A percentile compares a stretch with the other conserved stretches of the same genome.
Conservation (phyloP, 805 yeast species). For the Suhomyces sp. region DNA sequence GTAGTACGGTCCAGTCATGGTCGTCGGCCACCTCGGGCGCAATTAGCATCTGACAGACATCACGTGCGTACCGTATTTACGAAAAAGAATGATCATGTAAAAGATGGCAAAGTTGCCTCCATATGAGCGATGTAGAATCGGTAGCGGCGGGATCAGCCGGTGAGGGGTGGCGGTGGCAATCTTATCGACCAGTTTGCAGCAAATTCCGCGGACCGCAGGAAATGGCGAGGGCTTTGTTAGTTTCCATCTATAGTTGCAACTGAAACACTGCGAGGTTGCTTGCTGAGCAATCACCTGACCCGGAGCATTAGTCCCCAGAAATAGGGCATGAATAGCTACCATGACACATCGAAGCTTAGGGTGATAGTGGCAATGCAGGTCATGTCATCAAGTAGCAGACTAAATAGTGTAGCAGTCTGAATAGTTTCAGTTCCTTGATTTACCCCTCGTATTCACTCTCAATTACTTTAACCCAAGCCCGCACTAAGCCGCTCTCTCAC, state of each 20-base stretch:
- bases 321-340: neutral
- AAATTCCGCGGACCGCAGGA: neutral
- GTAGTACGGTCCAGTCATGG: neutral
- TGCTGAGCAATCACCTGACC: neutral
- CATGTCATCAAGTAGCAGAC: neutral
- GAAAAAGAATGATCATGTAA: neutral
- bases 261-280: neutral
- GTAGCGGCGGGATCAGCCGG: neutral
- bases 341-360: neutral
- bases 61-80: neutral
- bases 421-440: neutral
- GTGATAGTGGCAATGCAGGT: neutral
- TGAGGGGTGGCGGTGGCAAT: neutral
- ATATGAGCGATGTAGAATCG: neutral
- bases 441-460: neutral
- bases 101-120: neutral
- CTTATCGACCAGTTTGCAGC: neutral
- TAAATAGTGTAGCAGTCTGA: neutral
- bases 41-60: neutral
- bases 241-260: neutral
- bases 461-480: neutral
- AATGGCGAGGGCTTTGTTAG: neutral
- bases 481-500: constrained; percentile 1
- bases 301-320: neutral
- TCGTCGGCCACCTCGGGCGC: neutral